These are phyloP conservation scores for Emericellopsis atlantica DNA, from an alignment of 2,329 filamentous ascomycete species.

Conservation along the genomic window DNA sequence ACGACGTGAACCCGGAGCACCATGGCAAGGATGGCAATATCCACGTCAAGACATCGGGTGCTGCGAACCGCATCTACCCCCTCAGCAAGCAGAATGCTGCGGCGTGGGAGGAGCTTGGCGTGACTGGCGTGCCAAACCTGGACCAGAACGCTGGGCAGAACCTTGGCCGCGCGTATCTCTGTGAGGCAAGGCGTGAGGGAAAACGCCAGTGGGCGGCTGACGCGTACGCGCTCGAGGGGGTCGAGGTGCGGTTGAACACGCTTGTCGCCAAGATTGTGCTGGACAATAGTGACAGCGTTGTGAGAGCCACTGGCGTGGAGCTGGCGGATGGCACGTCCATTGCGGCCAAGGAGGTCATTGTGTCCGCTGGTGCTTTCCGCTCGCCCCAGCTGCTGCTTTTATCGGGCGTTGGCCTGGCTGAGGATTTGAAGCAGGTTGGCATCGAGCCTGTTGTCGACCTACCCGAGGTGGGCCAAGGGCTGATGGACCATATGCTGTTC, in stretches of 20 bases:
- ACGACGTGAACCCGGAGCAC: conserved; percentile 16
- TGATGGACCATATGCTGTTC: conserved; percentile 13
- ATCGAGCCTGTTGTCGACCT: conserved; percentile 19
- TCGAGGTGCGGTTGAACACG: conserved; percentile 11
- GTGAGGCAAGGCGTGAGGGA: conserved; percentile 11
- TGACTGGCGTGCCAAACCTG: conserved; percentile 11
- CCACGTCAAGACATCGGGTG: conserved; percentile 13
- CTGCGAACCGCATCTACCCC: conserved; percentile 20
- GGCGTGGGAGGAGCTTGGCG: conserved; percentile 27
- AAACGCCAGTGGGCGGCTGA: conserved; percentile 10
- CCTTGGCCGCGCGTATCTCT: conserved; percentile 17
- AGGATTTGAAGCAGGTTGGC: conserved; percentile 20
- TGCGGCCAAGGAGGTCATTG: conserved; percentile 23
- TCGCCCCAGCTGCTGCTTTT: conserved; percentile 33
- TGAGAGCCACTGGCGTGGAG: conserved; percentile 13
- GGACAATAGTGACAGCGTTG: conserved; percentile 1
- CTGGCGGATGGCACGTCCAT: conserved; percentile 12
- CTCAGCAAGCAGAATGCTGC: conserved; percentile 18
- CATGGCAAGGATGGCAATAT: conserved; percentile 25
- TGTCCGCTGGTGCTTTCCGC: conserved; percentile 32
- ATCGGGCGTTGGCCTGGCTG: conserved; percentile 26
- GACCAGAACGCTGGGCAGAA: conserved; percentile 15
- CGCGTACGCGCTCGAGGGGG: conserved; percentile 11
- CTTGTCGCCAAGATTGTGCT: conserved; percentile 10
- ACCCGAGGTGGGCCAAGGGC: conserved; percentile 35